These are phyloP conservation scores for Sinapis alba DNA, from an alignment of 441 rosid genomes.

Conservation along the genomic window DNA sequence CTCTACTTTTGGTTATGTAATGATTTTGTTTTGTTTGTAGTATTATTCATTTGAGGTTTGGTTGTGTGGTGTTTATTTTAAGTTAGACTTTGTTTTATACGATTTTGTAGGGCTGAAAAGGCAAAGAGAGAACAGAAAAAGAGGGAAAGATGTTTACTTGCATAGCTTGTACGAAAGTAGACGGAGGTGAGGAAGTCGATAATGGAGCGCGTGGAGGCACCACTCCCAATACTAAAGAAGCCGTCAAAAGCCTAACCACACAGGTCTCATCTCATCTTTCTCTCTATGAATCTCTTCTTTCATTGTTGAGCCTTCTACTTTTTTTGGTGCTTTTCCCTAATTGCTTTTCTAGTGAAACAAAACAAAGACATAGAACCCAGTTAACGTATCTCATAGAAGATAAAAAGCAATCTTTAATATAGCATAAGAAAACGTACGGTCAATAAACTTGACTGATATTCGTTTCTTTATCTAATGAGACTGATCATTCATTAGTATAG, in stretches of 20 bases:
- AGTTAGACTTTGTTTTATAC: constrained; percentile 12
- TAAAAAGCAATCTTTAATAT: constrained; percentile 30
- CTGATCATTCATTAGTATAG: background rate
- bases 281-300: constrained; percentile 25
- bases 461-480: constrained; percentile 5
- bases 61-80: constrained; percentile 18
- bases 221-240: constrained; percentile 85
- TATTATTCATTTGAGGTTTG: constrained; percentile 22
- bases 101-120: constrained; percentile 32
- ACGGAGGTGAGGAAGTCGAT: constrained; percentile 71
- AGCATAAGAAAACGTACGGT: constrained; percentile 17
- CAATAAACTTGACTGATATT: constrained; percentile 13
- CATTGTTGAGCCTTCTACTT: constrained; percentile 27
- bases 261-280: constrained; percentile 60
- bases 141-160: constrained; percentile 79
- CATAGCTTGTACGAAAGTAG: constrained; percentile 94
- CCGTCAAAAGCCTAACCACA: constrained; percentile 98
- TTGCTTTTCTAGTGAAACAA: constrained; percentile 40
- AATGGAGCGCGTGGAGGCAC: constrained; percentile 79
- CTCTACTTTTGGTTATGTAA: background rate
- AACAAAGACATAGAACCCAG: constrained; percentile 33
- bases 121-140: constrained; percentile 22
- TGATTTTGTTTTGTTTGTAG: background rate
- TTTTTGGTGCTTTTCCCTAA: constrained; percentile 26
- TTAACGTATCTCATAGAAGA: constrained; percentile 26